phyloP scores from a whole-genome alignment of 352 stramenopile species.

The Phytophthora crassamura region DNA sequence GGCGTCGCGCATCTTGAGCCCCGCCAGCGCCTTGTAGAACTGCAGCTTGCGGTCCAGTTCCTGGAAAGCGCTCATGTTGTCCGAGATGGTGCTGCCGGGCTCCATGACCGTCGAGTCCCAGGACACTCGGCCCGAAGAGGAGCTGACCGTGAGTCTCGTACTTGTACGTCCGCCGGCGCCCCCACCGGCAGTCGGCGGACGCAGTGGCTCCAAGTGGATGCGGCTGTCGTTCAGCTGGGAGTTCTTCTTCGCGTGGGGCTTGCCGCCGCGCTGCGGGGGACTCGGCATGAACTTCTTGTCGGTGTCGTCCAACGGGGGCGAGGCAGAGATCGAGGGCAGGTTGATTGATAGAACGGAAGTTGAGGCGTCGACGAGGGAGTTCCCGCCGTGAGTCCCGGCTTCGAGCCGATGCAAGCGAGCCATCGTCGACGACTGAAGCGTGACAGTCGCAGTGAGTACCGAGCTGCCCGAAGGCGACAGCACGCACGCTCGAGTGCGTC shows the following conservation, averaged over 20 bases:
- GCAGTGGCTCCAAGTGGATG: constrained; percentile 70
- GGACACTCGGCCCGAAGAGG: constrained; percentile 49
- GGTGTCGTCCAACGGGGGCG: constrained; percentile 24
- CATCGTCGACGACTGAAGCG: constrained; percentile 16
- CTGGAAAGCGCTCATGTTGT: constrained; percentile 43
- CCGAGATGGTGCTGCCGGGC: constrained; percentile 40
- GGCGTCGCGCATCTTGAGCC: constrained; percentile 55
- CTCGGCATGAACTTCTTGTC: constrained; percentile 53
- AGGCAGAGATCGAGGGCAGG: constrained; percentile 59
- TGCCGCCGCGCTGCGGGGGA: constrained; percentile 55
- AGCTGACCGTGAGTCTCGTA: constrained; percentile 41
- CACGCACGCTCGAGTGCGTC: constrained; percentile 20
- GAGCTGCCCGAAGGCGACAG: constrained; percentile 5
- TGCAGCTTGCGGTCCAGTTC: constrained; percentile 54
- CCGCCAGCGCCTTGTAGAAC: constrained; percentile 67
- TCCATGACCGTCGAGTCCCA: constrained; percentile 52
- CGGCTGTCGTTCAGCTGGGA: constrained; percentile 55
- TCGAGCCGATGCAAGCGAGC: constrained; percentile 27
- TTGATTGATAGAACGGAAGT: constrained; percentile 35
- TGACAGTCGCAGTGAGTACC: constrained; percentile 10
- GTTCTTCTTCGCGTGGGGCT: constrained; percentile 62
- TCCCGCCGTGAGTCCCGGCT: not conserved
- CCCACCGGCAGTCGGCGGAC: constrained; percentile 41
- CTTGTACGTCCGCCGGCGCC: constrained; percentile 15
- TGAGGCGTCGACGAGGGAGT: constrained; percentile 1